Evolutionary conservation across 1,139 yeast genomes (phyloP), one percentile per base, ranked within the genome.

Genomic region (Saccharomycopsis hybrid): DNA sequence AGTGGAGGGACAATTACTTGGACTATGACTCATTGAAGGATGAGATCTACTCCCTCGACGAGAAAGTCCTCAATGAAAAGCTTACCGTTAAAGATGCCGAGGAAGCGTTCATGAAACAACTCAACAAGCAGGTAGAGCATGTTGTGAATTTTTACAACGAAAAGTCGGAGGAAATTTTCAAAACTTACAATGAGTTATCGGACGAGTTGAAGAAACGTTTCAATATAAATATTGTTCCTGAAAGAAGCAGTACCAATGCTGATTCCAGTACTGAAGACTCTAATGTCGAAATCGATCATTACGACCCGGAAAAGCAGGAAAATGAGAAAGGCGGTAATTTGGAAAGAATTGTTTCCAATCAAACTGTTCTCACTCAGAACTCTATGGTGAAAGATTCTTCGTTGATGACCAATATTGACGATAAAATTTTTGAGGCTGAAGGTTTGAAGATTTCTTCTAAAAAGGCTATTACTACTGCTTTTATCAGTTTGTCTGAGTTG

Each of bases 1-100:
- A 82, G 64, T 82, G 89, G 89, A 76, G 82, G 52, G 80, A 80
- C 44, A 78, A 79, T 61, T 82, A 82, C 59, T 70, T 82, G 58
- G 80, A 83, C 50, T 82, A 82, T 60, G 74, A 82, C 13, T 75
- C 78, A 3, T 66, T 82, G 56, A 82, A 82, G 61, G 80, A 81
- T 61, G 65, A 77, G 46, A 77, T 81, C 35, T 82, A 82, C 59
- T 72, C 81, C 13, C 66, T 82, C 35, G 86, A 82, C 60, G 69
- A 83, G 46, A 79, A 78, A 53, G 47, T 61, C 63, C 3, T 56
- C 65, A 24, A 41, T 56, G 18, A 59, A 63, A 37, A 56, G 59
- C 40, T 65, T 60, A 33, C 49, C 56, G 32, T 56, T 58, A 37
- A 63, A 63, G 39, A 43, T 4, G 40, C 46, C 61, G 60, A 60